A percentile compares a stretch with the other conserved stretches of the same genome.
Evolutionary conservation across 108 stramenopile species (phyloP).

Genomic region (Phaeodactylum tricornutum): DNA sequence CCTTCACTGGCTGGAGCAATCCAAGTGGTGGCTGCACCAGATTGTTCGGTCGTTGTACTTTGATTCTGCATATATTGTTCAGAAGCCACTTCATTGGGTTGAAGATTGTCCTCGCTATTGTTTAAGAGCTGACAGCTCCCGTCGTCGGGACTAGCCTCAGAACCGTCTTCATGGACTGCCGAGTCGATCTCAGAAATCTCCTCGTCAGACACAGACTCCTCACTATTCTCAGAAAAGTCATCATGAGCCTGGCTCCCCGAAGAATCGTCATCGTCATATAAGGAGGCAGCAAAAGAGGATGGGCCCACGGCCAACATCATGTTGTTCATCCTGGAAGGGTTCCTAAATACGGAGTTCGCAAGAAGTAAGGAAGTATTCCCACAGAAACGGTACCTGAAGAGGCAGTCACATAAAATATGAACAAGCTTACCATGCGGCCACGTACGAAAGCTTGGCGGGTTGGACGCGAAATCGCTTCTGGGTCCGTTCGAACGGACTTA

Average conservation of each 20-base stretch:
- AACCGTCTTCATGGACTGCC: not conserved
- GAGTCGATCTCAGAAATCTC: not conserved
- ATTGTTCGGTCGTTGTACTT: not conserved
- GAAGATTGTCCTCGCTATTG: not conserved
- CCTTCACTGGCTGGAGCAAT: not conserved
- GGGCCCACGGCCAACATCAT: slow-evolving; percentile 70
- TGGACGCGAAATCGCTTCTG: too few relatives aligned
- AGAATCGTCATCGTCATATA: slow-evolving; percentile 7
- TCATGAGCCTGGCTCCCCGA: slow-evolving; percentile 11
- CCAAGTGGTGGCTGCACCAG: not conserved
- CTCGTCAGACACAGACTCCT: slow-evolving; percentile 2
- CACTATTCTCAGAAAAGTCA: slow-evolving; percentile 13
- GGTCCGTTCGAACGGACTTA: too few relatives aligned
- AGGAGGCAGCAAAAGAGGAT: slow-evolving; percentile 45
- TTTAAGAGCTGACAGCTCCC: not conserved
- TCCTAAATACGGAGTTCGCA: too few relatives aligned
- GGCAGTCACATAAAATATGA: too few relatives aligned
- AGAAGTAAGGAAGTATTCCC: too few relatives aligned
- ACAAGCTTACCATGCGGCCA: too few relatives aligned
- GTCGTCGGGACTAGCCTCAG: not conserved
- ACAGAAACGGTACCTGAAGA: too few relatives aligned
- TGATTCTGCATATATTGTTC: not conserved
- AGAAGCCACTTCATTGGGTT: not conserved
- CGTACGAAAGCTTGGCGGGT: too few relatives aligned
- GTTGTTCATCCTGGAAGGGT: slow-evolving; percentile 56